Evolutionary conservation across 2,329 filamentous ascomycete genomes (phyloP).

Genomic region (Sporothrix variecibatus): DNA sequence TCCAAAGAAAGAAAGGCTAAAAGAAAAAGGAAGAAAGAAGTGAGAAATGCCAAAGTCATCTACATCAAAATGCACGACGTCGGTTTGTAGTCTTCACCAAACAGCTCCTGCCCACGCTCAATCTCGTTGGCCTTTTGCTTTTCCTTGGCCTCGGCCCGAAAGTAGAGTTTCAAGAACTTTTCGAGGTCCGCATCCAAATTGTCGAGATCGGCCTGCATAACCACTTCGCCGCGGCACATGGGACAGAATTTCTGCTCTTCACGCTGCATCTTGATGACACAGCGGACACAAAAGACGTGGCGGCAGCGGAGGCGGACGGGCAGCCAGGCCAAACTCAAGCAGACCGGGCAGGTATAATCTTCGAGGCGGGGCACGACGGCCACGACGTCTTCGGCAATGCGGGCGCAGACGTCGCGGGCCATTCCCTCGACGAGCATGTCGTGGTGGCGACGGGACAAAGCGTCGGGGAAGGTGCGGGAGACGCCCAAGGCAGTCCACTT

Average conservation of each 20-base stretch:
- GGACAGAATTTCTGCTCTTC: constrained; percentile 70
- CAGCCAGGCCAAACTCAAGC: constrained; percentile 76
- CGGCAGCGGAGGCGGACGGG: constrained; percentile 75
- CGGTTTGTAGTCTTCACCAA: constrained; percentile 65
- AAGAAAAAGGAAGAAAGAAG: background rate
- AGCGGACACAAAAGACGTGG: constrained; percentile 82
- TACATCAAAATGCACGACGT: constrained; percentile 64
- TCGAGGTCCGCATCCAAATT: constrained; percentile 70
- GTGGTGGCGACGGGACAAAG: constrained; percentile 54
- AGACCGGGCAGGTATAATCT: constrained; percentile 81
- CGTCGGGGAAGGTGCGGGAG: constrained; percentile 61
- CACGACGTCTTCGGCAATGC: constrained; percentile 72
- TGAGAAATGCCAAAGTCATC: constrained; percentile 19
- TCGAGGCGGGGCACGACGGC: constrained; percentile 77
- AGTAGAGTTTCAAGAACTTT: constrained; percentile 72
- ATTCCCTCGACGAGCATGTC: constrained; percentile 67
- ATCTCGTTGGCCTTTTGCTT: constrained; percentile 72
- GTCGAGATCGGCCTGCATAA: constrained; percentile 69
- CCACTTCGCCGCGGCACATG: constrained; percentile 70
- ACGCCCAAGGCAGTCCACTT: constrained; percentile 77
- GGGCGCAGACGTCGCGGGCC: constrained; percentile 73
- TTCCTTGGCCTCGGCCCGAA: constrained; percentile 68
- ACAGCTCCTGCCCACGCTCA: constrained; percentile 72
- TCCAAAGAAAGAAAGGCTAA: background rate
- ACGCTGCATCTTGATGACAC: constrained; percentile 77